Conservation (phyloP, 1,284 basidiomycete species). For the Rhodotorula sp. region DNA sequence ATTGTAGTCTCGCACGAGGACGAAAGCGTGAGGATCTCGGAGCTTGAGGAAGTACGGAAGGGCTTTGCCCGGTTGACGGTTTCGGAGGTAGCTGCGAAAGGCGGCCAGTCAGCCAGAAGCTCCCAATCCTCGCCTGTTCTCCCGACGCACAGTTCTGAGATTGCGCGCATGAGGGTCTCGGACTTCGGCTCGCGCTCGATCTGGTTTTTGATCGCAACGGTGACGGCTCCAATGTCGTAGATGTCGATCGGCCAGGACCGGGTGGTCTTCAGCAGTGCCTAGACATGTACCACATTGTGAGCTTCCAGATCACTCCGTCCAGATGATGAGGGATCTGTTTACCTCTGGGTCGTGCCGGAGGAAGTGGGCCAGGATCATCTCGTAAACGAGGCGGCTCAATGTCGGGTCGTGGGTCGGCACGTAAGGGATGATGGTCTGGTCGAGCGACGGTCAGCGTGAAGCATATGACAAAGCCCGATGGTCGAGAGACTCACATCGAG, state of each 20-base stretch:
- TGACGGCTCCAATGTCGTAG: constrained; percentile 83
- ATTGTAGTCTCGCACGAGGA: constrained; percentile 90
- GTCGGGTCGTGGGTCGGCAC: constrained; percentile 80
- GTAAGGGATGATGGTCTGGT: constrained; percentile 78
- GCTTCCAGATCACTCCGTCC: background rate
- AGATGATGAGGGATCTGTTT: background rate
- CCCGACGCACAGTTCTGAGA: constrained; percentile 76
- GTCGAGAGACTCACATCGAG: constrained; percentile 61
- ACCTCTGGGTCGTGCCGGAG: constrained; percentile 74
- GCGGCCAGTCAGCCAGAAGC: background rate
- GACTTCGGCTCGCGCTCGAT: constrained; percentile 61
- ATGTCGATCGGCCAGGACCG: constrained; percentile 86
- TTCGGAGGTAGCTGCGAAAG: constrained; percentile 66
- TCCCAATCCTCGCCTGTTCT: background rate
- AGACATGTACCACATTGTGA: background rate
- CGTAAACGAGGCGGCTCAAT: constrained; percentile 82
- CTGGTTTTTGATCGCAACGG: constrained; percentile 80
- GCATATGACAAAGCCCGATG: background rate
- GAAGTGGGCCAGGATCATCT: constrained; percentile 89
- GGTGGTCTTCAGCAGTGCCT: constrained; percentile 76
- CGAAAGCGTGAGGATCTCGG: constrained; percentile 84
- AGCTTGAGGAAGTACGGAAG: constrained; percentile 84
- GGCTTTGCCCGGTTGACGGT: constrained; percentile 90
- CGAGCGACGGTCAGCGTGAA: background rate
- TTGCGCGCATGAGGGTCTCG: constrained; percentile 79